These are phyloP conservation scores for Pichia sp. DNA, from an alignment of 1,139 yeast genomes.

Conservation along the genomic window DNA sequence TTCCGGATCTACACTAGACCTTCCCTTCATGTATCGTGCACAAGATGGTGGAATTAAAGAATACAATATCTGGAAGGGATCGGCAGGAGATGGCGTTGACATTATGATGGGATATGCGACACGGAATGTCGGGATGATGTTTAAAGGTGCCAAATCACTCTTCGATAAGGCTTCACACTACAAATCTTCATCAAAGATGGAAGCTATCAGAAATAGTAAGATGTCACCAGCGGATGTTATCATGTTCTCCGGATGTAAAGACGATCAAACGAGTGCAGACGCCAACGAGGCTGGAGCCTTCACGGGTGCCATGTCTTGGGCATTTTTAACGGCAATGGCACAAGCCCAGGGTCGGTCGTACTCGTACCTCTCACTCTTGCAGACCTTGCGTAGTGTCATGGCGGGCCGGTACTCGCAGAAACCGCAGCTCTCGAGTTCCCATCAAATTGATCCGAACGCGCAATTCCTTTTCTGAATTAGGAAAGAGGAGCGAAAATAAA, in stretches of 20 bases:
- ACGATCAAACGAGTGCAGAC: slow-evolving; percentile 77
- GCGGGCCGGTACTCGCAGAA: slow-evolving; percentile 77
- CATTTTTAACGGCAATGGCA: slow-evolving; percentile 67
- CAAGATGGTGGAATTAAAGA: slow-evolving; percentile 81
- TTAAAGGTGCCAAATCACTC: slow-evolving; percentile 41
- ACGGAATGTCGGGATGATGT: slow-evolving; percentile 58
- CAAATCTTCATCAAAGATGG: slow-evolving; percentile 27
- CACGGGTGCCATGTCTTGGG: slow-evolving; percentile 95
- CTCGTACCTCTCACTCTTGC: slow-evolving; percentile 71
- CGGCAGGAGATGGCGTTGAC: slow-evolving; percentile 66
- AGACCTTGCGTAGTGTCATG: slow-evolving; percentile 61
- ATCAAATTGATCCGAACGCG: slow-evolving; percentile 75
- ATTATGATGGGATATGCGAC: slow-evolving; percentile 68
- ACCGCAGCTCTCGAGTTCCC: slow-evolving; percentile 82
- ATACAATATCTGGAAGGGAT: slow-evolving; percentile 80
- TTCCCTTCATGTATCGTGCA: slow-evolving; percentile 86
- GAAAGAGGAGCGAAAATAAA: too few relatives aligned
- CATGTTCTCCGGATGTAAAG: slow-evolving; percentile 85
- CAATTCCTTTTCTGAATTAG: slow-evolving; percentile 31
- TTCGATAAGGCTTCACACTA: slow-evolving; percentile 36
- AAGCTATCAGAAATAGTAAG: slow-evolving; percentile 46
- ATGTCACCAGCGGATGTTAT: slow-evolving; percentile 87
- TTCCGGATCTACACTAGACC: slow-evolving; percentile 84
- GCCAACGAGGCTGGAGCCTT: slow-evolving; percentile 69
- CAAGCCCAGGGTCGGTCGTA: slow-evolving; percentile 39